Base-by-base conservation (phyloP, 2,329 filamentous ascomycete species). In the Aureobasidium uvarum region DNA sequence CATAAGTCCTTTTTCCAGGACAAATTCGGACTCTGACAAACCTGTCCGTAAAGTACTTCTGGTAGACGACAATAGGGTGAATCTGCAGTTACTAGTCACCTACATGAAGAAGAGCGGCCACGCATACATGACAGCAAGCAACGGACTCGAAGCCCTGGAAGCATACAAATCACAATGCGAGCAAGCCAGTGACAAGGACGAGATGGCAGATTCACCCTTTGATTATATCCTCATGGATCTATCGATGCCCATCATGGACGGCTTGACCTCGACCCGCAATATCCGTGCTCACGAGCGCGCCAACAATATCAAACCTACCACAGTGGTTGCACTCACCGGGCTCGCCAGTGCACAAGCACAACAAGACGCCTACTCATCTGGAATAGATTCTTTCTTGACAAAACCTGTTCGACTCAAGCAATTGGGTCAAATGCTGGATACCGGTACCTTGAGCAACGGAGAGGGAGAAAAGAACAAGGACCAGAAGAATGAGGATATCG, bases 151-250 rank as follows among this genome's bases (percentile, higher is more conserved):
- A 66, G 81, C 81, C 2, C 75, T 83, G 0, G 71, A 79, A 8
- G 72, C 72, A 33, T 78, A 78, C 50, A 72, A 38, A 18, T 41
- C 52, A 0, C n/a, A 65, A 23, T 65, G 54, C 33, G 54, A 16
- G 8, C 28, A 59, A 18, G 39, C 33, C 5, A 54, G 8, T 6
- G 20, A 51, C 23, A 25, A 13, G 16, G 38, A 33, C 20, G 43
- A 6, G 10, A n/a, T n/a, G 20, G 25, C 13, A 16, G 51, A 64
- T 13, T 23, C 63, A 7, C 65, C 56, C 1, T 66, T 62, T 60
- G 77, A 78, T 46, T 77, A 81, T 51, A 77, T 83, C 1, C 76
- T 83, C 14, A 83, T 83, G 80, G 80, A 71, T 33, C 65, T 69
- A 38, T 31, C 60, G 20, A 66, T 66, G 65, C 65, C 65, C 8